Evolutionary conservation across 257 asterid genomes (phyloP).

Genomic region (Cordia subcordata): DNA sequence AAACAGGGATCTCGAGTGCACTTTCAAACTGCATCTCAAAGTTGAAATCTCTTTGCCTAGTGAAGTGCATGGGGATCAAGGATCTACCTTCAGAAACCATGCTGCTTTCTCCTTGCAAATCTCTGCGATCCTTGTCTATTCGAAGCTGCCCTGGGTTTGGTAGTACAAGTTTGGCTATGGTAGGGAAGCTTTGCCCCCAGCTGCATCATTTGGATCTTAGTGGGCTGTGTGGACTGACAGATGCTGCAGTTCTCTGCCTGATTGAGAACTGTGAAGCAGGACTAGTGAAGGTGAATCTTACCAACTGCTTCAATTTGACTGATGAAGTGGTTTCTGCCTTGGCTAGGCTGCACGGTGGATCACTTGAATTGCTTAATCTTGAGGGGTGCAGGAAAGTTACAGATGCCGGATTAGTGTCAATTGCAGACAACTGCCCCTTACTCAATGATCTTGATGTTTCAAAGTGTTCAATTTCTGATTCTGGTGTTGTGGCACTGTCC

Average conservation of each 20-base stretch:
- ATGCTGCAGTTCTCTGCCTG: constrained; percentile 65
- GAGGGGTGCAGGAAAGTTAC: constrained; percentile 72
- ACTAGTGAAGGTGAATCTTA: constrained; percentile 65
- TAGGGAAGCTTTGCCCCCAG: constrained; percentile 76
- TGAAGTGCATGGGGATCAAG: constrained; percentile 76
- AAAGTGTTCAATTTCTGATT: constrained; percentile 60
- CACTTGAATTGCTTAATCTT: constrained; percentile 64
- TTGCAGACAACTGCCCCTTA: constrained; percentile 50
- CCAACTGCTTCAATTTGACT: constrained; percentile 53
- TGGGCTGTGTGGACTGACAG: constrained; percentile 68
- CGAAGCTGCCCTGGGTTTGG: constrained; percentile 79
- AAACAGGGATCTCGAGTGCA: constrained; percentile 53
- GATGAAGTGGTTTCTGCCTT: constrained; percentile 49
- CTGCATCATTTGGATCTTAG: constrained; percentile 75
- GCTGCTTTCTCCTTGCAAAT: constrained; percentile 54
- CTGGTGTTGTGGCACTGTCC: constrained; percentile 61
- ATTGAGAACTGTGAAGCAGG: constrained; percentile 54
- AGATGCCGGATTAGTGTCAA: constrained; percentile 55
- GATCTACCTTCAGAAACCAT: constrained; percentile 45
- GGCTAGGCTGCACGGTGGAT: constrained; percentile 52
- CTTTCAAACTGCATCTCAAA: constrained; percentile 59
- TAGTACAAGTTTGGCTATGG: constrained; percentile 60
- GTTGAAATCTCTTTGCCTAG: constrained; percentile 61
- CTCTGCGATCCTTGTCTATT: constrained; percentile 71
- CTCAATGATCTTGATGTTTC: constrained; percentile 80